phyloP scores from a whole-genome alignment of 176 grass and related monocot species.

The Hsuehochloa calcarea region DNA sequence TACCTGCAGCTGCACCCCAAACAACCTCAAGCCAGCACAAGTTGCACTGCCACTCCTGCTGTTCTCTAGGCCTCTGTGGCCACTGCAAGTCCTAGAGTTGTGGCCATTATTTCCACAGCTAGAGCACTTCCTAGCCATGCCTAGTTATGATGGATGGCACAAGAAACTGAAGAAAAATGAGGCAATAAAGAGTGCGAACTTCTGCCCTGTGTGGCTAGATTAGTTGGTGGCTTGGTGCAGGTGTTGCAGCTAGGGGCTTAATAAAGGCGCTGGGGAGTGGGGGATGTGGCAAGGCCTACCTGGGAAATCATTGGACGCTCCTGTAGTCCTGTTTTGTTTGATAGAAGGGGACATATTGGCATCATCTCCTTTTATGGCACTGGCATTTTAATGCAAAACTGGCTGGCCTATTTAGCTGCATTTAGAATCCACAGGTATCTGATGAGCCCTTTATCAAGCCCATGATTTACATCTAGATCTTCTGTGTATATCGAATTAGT shows the following conservation, averaged over 20 bases:
- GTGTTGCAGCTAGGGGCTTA: conserved; percentile 11
- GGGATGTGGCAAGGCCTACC: not conserved
- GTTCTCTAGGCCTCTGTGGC: conserved; percentile 7
- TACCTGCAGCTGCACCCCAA: conserved; percentile 71
- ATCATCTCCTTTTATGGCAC: conserved; percentile 12
- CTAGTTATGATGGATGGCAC: conserved; percentile 5
- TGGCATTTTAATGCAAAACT: not conserved
- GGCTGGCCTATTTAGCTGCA: not conserved
- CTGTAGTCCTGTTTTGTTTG: not conserved
- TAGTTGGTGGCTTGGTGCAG: conserved; percentile 1
- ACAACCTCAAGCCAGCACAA: conserved; percentile 52
- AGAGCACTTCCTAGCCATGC: conserved; percentile 72
- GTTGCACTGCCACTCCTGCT: not conserved
- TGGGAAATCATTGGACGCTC: conserved; percentile 15
- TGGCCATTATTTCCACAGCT: conserved; percentile 78
- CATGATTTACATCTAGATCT: too few species aligned
- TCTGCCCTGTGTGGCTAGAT: not conserved
- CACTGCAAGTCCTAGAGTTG: conserved; percentile 77
- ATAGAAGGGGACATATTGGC: conserved; percentile 19
- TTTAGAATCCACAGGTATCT: conserved; percentile 20
- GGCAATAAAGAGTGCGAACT: not conserved
- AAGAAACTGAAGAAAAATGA: conserved; percentile 7
- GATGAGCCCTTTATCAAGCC: not conserved
- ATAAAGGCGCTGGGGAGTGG: not conserved
- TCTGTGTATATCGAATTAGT: too few species aligned